Evolutionary conservation across 108 stramenopile species (phyloP).

Genomic region (Pseudonitzschia multistriata): DNA sequence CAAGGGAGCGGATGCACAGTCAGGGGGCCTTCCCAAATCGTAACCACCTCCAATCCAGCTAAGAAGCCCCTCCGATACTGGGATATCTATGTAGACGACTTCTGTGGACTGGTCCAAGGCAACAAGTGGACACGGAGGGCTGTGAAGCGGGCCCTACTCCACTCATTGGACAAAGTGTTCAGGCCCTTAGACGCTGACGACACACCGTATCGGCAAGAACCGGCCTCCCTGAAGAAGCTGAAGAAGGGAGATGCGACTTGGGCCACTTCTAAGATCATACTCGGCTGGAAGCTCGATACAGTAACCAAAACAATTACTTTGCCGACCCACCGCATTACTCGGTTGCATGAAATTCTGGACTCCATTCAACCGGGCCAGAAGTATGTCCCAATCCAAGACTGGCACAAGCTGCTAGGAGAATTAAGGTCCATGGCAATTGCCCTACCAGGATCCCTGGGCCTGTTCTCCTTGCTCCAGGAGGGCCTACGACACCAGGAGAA

Average conservation of each 20-base stretch:
- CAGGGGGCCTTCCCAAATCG: neutral
- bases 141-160: constrained; percentile 3
- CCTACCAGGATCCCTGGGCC: no score
- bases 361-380: no score
- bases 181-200: constrained; percentile 16
- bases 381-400: no score
- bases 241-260: constrained; percentile 40
- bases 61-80: constrained; percentile 15
- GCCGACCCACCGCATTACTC: no score
- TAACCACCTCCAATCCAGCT: neutral
- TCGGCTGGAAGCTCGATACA: constrained; percentile 44
- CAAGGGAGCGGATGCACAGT: neutral
- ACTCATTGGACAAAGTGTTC: constrained; percentile 22
- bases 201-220: constrained; percentile 30
- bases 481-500: no score
- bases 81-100: constrained; percentile 51
- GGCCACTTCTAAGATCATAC: constrained; percentile 29
- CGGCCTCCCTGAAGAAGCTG: no score
- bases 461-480: no score
- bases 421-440: no score
- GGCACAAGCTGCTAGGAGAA: no score
- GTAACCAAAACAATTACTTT: constrained; percentile 20
- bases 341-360: no score
- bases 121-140: neutral
- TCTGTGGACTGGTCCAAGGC: constrained; percentile 33